Conservation (phyloP, 805 yeast species). For the Alloascoidea africana region DNA sequence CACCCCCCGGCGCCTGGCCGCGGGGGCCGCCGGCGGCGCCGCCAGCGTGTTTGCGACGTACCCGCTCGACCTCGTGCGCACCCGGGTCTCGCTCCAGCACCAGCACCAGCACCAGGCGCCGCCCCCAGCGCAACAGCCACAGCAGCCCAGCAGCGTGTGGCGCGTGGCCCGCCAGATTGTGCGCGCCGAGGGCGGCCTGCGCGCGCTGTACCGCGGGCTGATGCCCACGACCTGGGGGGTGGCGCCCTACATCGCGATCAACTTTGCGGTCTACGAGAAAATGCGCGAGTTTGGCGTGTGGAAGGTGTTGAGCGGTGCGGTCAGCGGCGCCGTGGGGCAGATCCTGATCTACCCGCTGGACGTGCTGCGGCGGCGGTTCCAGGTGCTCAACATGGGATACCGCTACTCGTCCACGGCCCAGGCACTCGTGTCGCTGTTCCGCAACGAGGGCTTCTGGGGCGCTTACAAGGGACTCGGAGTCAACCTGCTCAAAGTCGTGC, state of each 20-base stretch:
- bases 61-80: constrained; percentile 84
- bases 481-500: constrained; percentile 78
- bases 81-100: constrained; percentile 79
- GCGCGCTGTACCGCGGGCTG: constrained; percentile 74
- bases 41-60: constrained; percentile 72
- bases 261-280: constrained; percentile 80
- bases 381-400: constrained; percentile 65
- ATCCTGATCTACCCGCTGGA: constrained; percentile 87
- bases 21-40: constrained; percentile 76
- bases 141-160: constrained; percentile 58
- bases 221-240: constrained; percentile 89
- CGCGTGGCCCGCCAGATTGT: constrained; percentile 44
- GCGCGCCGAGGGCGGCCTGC: constrained; percentile 64
- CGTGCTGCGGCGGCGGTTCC: constrained; percentile 75
- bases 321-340: constrained; percentile 83
- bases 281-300: constrained; percentile 42
- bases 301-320: constrained; percentile 67
- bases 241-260: constrained; percentile 90
- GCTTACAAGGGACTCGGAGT: constrained; percentile 25
- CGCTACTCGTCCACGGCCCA: neutral
- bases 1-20: constrained; percentile 44
- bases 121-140: constrained; percentile 6
- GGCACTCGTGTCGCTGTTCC: neutral
- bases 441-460: neutral
- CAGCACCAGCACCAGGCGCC: constrained; percentile 52